Evolutionary conservation across 495 filamentous ascomycete genomes (phyloP).

Genomic region (Daldinia concentrica): DNA sequence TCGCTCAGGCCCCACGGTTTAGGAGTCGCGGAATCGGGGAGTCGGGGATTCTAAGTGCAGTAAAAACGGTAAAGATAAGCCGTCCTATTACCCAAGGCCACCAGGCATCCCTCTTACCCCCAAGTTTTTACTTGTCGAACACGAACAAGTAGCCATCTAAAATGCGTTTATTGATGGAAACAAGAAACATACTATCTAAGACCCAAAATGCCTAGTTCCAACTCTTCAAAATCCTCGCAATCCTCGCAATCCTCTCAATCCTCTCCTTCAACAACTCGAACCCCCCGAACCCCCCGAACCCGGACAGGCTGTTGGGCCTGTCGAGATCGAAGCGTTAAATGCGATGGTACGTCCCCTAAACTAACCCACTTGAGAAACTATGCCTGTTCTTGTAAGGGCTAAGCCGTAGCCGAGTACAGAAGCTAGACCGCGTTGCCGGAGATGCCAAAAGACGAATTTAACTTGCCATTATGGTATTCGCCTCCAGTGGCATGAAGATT

Average conservation of each 20-base stretch:
- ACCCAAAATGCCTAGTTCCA: background rate
- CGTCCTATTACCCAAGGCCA: background rate
- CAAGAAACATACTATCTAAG: background rate
- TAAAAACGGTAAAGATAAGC: conserved; percentile 1
- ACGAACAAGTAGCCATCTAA: background rate
- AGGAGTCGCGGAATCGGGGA: background rate
- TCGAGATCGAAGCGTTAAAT: conserved; percentile 19
- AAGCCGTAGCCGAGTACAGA: conserved; percentile 4
- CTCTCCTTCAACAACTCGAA: conserved; percentile 2
- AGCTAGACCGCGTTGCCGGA: conserved; percentile 13
- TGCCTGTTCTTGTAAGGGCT: conserved; percentile 3
- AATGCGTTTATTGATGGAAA: background rate
- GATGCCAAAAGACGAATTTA: conserved; percentile 12
- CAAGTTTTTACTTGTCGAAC: background rate
- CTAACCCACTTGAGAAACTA: background rate
- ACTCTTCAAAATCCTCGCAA: background rate
- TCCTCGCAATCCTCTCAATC: conserved; percentile 4
- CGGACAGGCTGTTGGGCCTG: conserved; percentile 14
- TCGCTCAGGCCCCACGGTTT: background rate
- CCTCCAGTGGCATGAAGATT: conserved; percentile 13
- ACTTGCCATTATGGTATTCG: conserved; percentile 15
- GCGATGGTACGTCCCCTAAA: conserved; percentile 9
- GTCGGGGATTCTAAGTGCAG: background rate
- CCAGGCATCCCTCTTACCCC: background rate
- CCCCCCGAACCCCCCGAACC: background rate